These are phyloP conservation scores for Colletotrichum sp. DNA, from an alignment of 2,329 filamentous ascomycete species.

Conservation along the genomic window DNA sequence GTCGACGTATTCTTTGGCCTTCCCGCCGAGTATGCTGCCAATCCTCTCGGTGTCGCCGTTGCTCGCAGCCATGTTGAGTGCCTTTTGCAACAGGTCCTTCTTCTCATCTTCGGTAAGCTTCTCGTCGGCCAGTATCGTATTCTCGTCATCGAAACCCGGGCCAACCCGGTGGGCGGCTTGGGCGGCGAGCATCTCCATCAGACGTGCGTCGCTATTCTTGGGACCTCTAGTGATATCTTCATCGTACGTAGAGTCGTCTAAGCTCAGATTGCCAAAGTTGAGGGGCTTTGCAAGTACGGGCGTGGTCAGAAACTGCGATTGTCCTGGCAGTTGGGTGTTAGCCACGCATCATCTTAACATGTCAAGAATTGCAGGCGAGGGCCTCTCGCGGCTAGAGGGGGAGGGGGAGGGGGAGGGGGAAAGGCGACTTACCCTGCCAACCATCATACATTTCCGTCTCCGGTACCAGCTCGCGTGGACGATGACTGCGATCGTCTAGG, in stretches of 20 bases:
- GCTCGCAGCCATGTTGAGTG: conserved; percentile 92
- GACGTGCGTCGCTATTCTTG: conserved; percentile 79
- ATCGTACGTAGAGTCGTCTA: conserved; percentile 79
- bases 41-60: conserved; percentile 91
- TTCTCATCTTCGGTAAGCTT: conserved; percentile 80
- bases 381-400: background rate
- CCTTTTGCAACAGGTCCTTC: conserved; percentile 80
- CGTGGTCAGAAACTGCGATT: conserved; percentile 92
- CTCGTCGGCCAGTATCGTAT: conserved; percentile 76
- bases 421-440: conserved; percentile 79
- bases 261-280: conserved; percentile 79
- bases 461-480: conserved; percentile 68
- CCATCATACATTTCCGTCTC: conserved; percentile 99
- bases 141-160: conserved; percentile 77
- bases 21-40: conserved; percentile 74
- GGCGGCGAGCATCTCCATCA: conserved; percentile 95
- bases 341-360: background rate
- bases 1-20: conserved; percentile 77
- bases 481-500: conserved; percentile 81
- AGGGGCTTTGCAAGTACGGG: conserved; percentile 85
- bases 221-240: conserved; percentile 60
- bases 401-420: background rate
- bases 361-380: background rate
- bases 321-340: conserved; percentile 60
- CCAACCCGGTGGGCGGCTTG: conserved; percentile 86